Conservation (phyloP, 352 stramenopile genomes). For the Phytopythium ostracodes region DNA sequence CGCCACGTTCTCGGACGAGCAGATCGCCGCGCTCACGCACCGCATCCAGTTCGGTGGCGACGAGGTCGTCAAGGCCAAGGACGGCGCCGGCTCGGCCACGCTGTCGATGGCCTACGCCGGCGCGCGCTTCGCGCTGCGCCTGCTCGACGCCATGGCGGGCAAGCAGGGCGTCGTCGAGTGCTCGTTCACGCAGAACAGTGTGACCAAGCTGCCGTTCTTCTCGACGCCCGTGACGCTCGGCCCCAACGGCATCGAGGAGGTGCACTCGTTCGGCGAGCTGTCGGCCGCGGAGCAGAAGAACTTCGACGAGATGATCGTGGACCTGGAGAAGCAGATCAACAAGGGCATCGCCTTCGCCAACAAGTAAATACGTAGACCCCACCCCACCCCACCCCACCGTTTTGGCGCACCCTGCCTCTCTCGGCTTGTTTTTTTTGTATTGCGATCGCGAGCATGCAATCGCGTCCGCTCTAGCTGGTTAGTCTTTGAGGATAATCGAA, state of each 20-base stretch:
- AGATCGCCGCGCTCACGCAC: slow-evolving; percentile 94
- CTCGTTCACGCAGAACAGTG: slow-evolving; percentile 95
- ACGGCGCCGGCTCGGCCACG: slow-evolving; percentile 97
- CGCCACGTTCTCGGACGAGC: slow-evolving; percentile 92
- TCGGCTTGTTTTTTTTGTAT: too few relatives aligned
- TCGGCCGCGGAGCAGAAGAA: slow-evolving; percentile 81
- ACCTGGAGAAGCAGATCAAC: slow-evolving; percentile 84
- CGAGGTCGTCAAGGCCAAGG: slow-evolving; percentile 97
- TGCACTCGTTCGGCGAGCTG: slow-evolving; percentile 91
- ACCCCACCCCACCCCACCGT: neutral
- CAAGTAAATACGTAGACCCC: slow-evolving; percentile 35
- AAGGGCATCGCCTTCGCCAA: slow-evolving; percentile 86
- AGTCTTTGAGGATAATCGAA: neutral
- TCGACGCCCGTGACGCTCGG: slow-evolving; percentile 94
- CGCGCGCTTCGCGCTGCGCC: slow-evolving; percentile 90
- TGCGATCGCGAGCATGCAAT: neutral
- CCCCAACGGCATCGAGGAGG: slow-evolving; percentile 94
- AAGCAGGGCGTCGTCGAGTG: slow-evolving; percentile 95
- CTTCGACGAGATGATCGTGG: slow-evolving; percentile 88
- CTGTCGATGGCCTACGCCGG: slow-evolving; percentile 99
- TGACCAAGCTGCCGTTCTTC: slow-evolving; percentile 97
- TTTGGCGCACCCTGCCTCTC: too few relatives aligned
- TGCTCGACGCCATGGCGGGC: slow-evolving; percentile 95
- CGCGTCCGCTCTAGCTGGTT: neutral
- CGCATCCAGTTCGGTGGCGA: slow-evolving; percentile 93